Percentiles rank a stretch among this genome's conserved stretches.
Evolutionary conservation across 768 basidiomycete species (phyloP).

Genomic region (Calocera viscosa): DNA sequence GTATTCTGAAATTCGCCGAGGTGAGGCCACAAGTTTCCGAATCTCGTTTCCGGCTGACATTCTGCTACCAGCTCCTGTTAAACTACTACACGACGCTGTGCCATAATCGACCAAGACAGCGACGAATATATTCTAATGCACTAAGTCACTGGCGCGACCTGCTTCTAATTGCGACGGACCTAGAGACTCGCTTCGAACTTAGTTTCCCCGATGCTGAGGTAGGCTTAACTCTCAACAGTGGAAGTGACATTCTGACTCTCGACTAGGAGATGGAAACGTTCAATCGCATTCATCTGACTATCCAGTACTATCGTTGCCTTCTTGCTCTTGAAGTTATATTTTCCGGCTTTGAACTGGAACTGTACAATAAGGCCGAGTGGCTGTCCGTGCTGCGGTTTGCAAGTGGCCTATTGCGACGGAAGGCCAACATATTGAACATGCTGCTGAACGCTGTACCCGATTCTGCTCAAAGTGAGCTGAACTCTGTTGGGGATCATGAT

Average conservation of each 20-base stretch:
- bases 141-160: slow-evolving; percentile 7
- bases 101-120: slow-evolving; percentile 12
- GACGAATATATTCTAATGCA: slow-evolving; percentile 10
- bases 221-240: slow-evolving; percentile 13
- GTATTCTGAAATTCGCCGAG: neutral
- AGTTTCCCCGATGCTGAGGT: neutral
- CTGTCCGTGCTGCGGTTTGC: slow-evolving; percentile 29
- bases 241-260: slow-evolving; percentile 10
- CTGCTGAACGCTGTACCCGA: neutral
- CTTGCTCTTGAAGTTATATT: slow-evolving; percentile 54
- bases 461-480: neutral
- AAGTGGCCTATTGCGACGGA: neutral
- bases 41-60: neutral
- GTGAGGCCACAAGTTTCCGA: neutral
- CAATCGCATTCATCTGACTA: slow-evolving; percentile 35
- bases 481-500: neutral
- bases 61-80: neutral
- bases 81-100: slow-evolving; percentile 9
- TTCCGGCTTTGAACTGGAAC: slow-evolving; percentile 63
- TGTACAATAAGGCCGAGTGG: slow-evolving; percentile 56
- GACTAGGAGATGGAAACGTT: slow-evolving; percentile 26
- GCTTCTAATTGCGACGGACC: neutral
- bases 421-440: neutral
- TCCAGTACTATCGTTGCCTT: slow-evolving; percentile 47
- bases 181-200: neutral